Conservation (phyloP, 1,139 yeast species). For the Geotrichum histeridarum region DNA sequence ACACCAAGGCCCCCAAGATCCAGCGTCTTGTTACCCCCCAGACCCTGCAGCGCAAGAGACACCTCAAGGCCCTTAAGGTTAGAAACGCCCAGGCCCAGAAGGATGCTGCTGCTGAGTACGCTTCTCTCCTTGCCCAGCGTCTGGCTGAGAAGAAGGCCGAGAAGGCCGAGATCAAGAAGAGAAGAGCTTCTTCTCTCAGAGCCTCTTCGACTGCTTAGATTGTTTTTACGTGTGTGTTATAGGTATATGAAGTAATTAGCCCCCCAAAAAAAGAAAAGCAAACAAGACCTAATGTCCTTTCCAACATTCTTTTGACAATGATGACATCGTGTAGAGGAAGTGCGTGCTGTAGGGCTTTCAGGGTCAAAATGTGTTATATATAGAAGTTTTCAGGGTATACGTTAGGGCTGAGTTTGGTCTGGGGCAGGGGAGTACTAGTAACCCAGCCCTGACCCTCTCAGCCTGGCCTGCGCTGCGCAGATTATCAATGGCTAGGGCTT, state of each 20-base stretch:
- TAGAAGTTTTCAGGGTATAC: too few species aligned
- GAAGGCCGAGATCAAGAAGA: slow-evolving; percentile 96
- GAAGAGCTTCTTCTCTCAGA: slow-evolving; percentile 98
- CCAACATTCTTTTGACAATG: not conserved
- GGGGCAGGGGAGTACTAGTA: too few species aligned
- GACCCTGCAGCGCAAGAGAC: slow-evolving; percentile 99
- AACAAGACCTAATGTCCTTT: not conserved
- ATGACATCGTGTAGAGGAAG: too few species aligned
- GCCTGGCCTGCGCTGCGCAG: too few species aligned
- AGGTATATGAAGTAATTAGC: slow-evolving; percentile 4
- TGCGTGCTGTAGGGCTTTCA: not conserved
- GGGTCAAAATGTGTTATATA: too few species aligned
- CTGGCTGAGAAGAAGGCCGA: slow-evolving; percentile 96
- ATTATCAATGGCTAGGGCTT: too few species aligned
- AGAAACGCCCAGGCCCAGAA: slow-evolving; percentile 97
- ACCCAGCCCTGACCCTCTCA: too few species aligned
- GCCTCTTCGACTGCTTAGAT: slow-evolving; percentile 30
- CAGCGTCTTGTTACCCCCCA: slow-evolving; percentile 99
- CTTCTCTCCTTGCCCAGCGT: slow-evolving; percentile 97
- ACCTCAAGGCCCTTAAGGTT: slow-evolving; percentile 86
- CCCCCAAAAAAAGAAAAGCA: not conserved
- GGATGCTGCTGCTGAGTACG: slow-evolving; percentile 99
- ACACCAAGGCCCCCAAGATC: slow-evolving; percentile 99
- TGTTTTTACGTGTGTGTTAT: not conserved
- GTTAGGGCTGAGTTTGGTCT: too few species aligned